Conservation (phyloP, 2,329 filamentous ascomycete genomes). For the Scedosporium boydii region DNA sequence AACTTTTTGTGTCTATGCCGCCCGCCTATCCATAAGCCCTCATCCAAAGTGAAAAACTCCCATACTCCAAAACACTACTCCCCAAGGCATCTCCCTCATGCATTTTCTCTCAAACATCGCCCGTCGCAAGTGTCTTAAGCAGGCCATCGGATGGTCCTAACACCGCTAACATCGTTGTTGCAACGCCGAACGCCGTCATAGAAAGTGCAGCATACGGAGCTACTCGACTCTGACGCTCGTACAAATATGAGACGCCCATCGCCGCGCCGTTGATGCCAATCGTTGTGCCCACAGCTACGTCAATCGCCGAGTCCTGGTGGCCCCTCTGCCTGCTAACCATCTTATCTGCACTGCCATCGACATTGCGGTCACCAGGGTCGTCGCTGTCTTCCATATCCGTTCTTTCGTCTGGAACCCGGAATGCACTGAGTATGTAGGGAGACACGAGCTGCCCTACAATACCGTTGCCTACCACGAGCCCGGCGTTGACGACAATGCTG, state of each 20-base stretch:
- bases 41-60: background rate
- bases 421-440: conserved; percentile 21
- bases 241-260: conserved; percentile 49
- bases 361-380: background rate
- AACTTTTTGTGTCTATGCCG: background rate
- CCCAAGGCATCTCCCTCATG: background rate
- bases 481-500: conserved; percentile 36
- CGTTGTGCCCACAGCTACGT: conserved; percentile 40
- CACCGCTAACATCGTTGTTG: conserved; percentile 45
- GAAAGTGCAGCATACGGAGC: conserved; percentile 47
- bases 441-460: conserved; percentile 33
- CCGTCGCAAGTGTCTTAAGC: conserved; percentile 22
- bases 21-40: conserved; percentile 1
- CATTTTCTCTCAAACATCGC: conserved; percentile 7
- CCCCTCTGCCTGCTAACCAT: background rate
- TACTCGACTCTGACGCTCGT: conserved; percentile 40
- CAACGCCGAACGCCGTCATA: conserved; percentile 48
- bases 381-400: background rate
- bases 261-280: conserved; percentile 51
- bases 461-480: conserved; percentile 41
- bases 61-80: background rate
- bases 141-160: conserved; percentile 33
- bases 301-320: conserved; percentile 20
- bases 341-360: background rate
- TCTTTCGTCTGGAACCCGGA: conserved; percentile 15